A percentile compares a stretch with the other conserved stretches of the same genome.
Conservation (phyloP, 1,284 basidiomycete genomes). For the Ceratobasidium sp. region DNA sequence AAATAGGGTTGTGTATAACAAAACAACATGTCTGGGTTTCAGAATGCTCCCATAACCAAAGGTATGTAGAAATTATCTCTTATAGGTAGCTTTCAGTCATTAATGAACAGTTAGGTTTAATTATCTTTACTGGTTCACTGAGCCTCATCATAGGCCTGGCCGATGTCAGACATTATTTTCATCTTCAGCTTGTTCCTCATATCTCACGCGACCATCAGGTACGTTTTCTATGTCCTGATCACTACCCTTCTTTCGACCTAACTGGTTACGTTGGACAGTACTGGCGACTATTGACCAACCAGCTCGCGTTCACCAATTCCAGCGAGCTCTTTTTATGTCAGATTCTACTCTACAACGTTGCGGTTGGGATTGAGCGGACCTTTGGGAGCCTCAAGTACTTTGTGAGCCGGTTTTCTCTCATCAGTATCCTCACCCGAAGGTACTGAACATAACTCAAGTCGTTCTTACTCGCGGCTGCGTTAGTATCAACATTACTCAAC, state of each 20-base stretch:
- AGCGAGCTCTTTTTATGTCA: conserved; percentile 85
- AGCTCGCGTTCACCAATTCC: conserved; percentile 83
- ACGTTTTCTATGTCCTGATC: conserved; percentile 41
- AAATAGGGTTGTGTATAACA: not conserved
- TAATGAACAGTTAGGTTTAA: conserved; percentile 67
- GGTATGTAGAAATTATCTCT: conserved; percentile 57
- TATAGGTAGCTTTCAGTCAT: conserved; percentile 6
- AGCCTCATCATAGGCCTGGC: conserved; percentile 80
- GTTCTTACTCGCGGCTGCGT: conserved; percentile 71
- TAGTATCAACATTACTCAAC: conserved; percentile 74
- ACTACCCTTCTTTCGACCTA: not conserved
- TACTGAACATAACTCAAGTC: conserved; percentile 63
- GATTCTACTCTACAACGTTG: conserved; percentile 77
- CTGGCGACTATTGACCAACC: conserved; percentile 82
- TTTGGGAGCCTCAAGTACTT: conserved; percentile 91
- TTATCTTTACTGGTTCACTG: conserved; percentile 73
- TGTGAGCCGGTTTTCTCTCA: conserved; percentile 61
- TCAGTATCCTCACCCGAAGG: not conserved
- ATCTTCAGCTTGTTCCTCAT: conserved; percentile 75
- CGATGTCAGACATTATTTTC: conserved; percentile 87
- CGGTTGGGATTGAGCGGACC: conserved; percentile 79
- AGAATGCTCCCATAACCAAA: conserved; percentile 78
- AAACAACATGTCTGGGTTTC: conserved; percentile 48
- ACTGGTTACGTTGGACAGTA: conserved; percentile 64
- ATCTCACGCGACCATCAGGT: conserved; percentile 77